Evolutionary conservation across 2,329 filamentous ascomycete species (phyloP).

Genomic region (Fusarium temperatum): DNA sequence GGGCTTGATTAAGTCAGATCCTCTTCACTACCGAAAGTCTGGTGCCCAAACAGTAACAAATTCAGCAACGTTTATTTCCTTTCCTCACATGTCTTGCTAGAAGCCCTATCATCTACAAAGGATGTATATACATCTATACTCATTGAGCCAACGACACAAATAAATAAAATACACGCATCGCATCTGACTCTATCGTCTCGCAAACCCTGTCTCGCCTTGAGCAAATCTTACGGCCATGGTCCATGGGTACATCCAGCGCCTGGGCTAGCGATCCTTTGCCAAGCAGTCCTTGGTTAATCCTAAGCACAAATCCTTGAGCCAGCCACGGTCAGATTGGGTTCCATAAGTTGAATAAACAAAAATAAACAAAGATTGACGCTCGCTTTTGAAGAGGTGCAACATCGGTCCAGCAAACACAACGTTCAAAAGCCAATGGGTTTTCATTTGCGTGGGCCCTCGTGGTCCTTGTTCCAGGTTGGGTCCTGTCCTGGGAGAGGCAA

Average conservation of each 20-base stretch:
- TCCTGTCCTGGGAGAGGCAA: neutral
- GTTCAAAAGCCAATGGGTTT: neutral
- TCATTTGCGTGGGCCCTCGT: neutral
- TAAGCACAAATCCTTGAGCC: neutral
- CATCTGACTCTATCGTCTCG: neutral
- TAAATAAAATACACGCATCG: neutral
- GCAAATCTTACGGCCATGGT: neutral
- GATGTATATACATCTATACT: neutral
- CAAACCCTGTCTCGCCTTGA: neutral
- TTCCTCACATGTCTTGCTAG: neutral
- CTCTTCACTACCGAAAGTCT: neutral
- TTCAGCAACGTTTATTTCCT: neutral
- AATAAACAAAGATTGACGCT: neutral
- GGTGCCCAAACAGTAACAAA: neutral
- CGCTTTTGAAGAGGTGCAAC: neutral
- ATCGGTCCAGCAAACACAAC: neutral
- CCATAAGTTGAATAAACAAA: neutral
- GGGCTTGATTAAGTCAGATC: neutral
- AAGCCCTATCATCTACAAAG: neutral
- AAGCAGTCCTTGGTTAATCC: neutral
- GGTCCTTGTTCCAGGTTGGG: neutral
- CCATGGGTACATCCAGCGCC: neutral
- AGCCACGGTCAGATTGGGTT: neutral
- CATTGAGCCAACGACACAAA: neutral
- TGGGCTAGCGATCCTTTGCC: neutral